Conservation (phyloP, 176 grass and related monocot genomes). For the Triticum dicoccoides region DNA sequence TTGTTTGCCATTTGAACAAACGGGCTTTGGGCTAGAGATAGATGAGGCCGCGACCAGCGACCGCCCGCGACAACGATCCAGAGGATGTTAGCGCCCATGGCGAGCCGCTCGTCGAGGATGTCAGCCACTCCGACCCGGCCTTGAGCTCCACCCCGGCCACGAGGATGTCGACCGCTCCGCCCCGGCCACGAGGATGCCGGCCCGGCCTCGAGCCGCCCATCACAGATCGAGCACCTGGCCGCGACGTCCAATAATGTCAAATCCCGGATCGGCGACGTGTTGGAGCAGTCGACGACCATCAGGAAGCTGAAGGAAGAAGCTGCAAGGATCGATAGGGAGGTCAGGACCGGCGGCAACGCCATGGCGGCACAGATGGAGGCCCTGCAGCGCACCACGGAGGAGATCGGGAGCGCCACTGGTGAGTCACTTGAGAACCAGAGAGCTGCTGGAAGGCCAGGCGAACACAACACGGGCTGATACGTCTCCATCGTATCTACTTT, state of each 20-base stretch:
- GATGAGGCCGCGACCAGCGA: too few relatives aligned
- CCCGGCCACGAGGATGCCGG: too few relatives aligned
- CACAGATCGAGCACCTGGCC: conserved; percentile 30
- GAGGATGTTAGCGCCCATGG: too few relatives aligned
- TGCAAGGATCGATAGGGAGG: conserved; percentile 38
- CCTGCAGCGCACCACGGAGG: conserved; percentile 46
- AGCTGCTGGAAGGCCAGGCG: conserved; percentile 47
- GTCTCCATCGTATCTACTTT: too few relatives aligned
- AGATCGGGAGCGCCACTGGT: conserved; percentile 38
- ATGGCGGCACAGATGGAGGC: conserved; percentile 53
- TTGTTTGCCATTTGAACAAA: too few relatives aligned
- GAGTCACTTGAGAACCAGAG: conserved; percentile 58
- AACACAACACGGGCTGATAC: conserved; percentile 12
- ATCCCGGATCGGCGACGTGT: conserved; percentile 36
- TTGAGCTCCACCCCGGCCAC: too few relatives aligned
- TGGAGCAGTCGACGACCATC: conserved; percentile 42
- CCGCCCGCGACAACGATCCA: too few relatives aligned
- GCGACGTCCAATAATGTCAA: conserved; percentile 25
- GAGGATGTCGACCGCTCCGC: too few relatives aligned
- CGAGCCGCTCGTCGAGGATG: too few relatives aligned
- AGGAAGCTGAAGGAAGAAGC: conserved; percentile 39
- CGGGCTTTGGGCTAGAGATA: too few relatives aligned
- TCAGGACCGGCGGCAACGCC: conserved; percentile 32
- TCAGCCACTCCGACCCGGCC: too few relatives aligned
- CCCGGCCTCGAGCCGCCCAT: too few relatives aligned